A percentile compares a stretch with the other conserved stretches of the same genome.
phyloP scores from a whole-genome alignment of 2,329 filamentous ascomycete genomes.

The Rhytidhysteron rufulum region DNA sequence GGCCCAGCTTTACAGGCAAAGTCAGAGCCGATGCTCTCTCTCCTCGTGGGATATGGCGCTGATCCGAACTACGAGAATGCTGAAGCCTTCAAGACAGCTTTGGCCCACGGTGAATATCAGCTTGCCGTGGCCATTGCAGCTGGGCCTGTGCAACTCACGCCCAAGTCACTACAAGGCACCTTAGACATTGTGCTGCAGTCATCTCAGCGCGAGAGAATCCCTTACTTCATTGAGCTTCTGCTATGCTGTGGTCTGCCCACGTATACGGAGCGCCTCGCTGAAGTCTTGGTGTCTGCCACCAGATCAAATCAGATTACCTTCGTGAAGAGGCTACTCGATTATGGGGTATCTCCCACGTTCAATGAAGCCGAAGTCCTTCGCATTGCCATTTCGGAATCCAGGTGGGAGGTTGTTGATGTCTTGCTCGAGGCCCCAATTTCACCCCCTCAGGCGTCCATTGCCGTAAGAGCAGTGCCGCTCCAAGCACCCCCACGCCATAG shows the following conservation, averaged over 20 bases:
- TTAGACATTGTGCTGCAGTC: conserved; percentile 27
- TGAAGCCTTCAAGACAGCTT: conserved; percentile 27
- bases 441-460: conserved; percentile 23
- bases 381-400: conserved; percentile 21
- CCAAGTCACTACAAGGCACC: conserved; percentile 22
- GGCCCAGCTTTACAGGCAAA: conserved; percentile 27
- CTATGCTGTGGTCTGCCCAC: conserved; percentile 31
- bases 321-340: conserved; percentile 27
- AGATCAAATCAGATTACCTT: conserved; percentile 24
- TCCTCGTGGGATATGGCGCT: conserved; percentile 30
- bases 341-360: conserved; percentile 24
- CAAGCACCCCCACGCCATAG: conserved; percentile 18
- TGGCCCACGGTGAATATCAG: conserved; percentile 26
- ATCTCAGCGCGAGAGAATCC: conserved; percentile 21
- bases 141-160: conserved; percentile 20
- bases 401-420: conserved; percentile 24
- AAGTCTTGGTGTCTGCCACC: conserved; percentile 25
- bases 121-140: conserved; percentile 24
- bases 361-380: conserved; percentile 29
- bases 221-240: conserved; percentile 27
- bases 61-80: conserved; percentile 33
- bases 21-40: conserved; percentile 23
- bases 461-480: conserved; percentile 18
- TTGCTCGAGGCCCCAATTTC: conserved; percentile 23
- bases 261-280: conserved; percentile 20